Base-by-base conservation (phyloP, 495 filamentous ascomycete genomes). In the Aspergillus ellipticus region DNA sequence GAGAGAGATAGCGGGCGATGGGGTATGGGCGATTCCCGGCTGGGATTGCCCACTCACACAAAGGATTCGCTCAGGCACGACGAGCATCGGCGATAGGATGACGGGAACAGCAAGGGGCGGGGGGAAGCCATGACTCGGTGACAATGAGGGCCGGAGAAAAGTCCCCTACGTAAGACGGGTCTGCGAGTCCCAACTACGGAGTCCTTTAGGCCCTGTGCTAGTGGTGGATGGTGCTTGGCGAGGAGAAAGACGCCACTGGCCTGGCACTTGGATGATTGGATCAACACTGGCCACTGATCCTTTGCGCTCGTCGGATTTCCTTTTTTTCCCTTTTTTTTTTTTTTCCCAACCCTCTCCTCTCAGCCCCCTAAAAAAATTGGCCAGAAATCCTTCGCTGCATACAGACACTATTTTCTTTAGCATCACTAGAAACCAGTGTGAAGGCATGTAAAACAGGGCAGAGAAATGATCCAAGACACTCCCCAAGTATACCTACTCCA, bases 121-220 rank as follows among this genome's bases (percentile, higher is more conserved):
- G 21, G 35, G n/a, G 21, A 7, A 50, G 42, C 45, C 47, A 51
- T 55, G 57, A 55, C 47, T 55, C 47, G 57, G 35, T 55, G 46
- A 59, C 42, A 45, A 21, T 47, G 5, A 21, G 45, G 49, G 41
- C 19, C n/a, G 54, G 54, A 42, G 29, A 51, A 56, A 56, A 59
- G 59, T 60, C 54, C 59, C 57, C 51, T 54, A 58, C 43, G 64
- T 62, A 53, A 61, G 45, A 43, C 28, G 17, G 19, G 53, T 29
- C 53, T 20, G 29, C 21, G 37, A 48, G n/a, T n/a, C n/a, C n/a
- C n/a, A n/a, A n/a, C n/a, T n/a, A n/a, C n/a, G n/a, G n/a, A n/a
- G n/a, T n/a, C n/a, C n/a, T n/a, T n/a, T n/a, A n/a, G n/a, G n/a
- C n/a, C n/a, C n/a, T n/a, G n/a, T n/a, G n/a, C n/a, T n/a, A n/a